Conservation (phyloP, 495 filamentous ascomycete genomes). For the Terfezia claveryi region DNA sequence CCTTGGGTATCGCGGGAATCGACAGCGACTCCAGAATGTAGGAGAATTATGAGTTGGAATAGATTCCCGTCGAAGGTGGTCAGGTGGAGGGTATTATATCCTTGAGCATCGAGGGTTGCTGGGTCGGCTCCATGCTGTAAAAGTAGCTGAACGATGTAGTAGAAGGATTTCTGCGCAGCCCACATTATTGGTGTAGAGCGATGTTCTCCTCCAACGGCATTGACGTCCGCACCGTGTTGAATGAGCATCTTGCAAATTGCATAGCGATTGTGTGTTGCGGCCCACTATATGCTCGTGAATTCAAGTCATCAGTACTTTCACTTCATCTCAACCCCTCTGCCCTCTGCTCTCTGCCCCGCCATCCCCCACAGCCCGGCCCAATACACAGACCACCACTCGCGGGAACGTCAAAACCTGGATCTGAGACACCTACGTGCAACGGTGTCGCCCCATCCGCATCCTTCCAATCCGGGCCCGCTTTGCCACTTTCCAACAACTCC, state of each 20-base stretch:
- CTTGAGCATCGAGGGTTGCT: slow-evolving; percentile 68
- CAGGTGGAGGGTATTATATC: slow-evolving; percentile 90
- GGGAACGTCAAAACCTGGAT: slow-evolving; percentile 1
- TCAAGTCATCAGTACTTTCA: slow-evolving; percentile 14
- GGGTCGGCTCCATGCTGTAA: slow-evolving; percentile 78
- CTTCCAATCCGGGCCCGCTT: slow-evolving; percentile 52
- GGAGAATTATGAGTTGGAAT: slow-evolving; percentile 58
- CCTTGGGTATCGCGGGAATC: slow-evolving; percentile 71
- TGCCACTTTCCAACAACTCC: slow-evolving; percentile 63
- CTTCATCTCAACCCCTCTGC: neutral
- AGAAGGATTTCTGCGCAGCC: slow-evolving; percentile 78
- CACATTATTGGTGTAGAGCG: slow-evolving; percentile 85
- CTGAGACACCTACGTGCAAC: slow-evolving; percentile 48
- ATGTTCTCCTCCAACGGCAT: slow-evolving; percentile 84
- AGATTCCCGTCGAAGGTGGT: slow-evolving; percentile 94
- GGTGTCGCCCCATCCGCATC: slow-evolving; percentile 89
- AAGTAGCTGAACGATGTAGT: slow-evolving; percentile 44
- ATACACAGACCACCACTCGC: neutral
- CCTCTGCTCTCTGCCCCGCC: neutral
- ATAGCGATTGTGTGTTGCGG: slow-evolving; percentile 96
- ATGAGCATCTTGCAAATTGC: slow-evolving; percentile 88
- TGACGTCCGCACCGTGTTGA: slow-evolving; percentile 72
- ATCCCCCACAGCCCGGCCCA: neutral
- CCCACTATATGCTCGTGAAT: slow-evolving; percentile 46
- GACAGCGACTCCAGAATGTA: slow-evolving; percentile 82